Evolutionary conservation across 169 alveolate genomes (phyloP), one percentile per base, ranked within the genome.

Genomic region (Perkinsus olseni): DNA sequence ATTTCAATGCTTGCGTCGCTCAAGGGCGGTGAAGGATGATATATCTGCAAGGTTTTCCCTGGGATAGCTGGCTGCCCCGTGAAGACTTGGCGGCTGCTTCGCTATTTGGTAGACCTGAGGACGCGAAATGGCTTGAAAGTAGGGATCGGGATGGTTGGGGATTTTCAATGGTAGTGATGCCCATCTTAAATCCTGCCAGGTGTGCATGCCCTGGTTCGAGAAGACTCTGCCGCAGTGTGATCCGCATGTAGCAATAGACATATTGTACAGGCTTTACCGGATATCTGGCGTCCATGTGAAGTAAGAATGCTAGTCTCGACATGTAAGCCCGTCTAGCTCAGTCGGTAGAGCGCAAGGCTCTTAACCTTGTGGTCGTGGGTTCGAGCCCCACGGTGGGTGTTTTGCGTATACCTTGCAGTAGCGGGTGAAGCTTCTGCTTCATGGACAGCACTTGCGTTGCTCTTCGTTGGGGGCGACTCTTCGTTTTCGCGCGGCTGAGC

Each of bases 261-360:
- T 62, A 13, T 24, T 62, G 8, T 62, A 62, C 34, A 62, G 82
- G 82, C 82, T 62, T 3, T 62, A 62, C 82, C 82, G 82, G 1
- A 62, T 62, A 62, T 21, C 82, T 0, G 82, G 82, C 34, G 82
- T 62, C 0, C 82, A 62, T 62, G 82, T 62, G 82, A 62, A 62
- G 82, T 62, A 62, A 62, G 62, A 45, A 45, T 6, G 62, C 24
- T 45, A 17, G 62, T 45, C 62, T 45, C n/a, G n/a, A n/a, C n/a
- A n/a, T n/a, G n/a, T n/a, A n/a, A 96, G 98, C 99, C 99, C 98
- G 98, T 98, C 98, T 98, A 98, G 99, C 99, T 98, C 99, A 98
- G 99, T 98, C 98, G 99, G 99, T 98, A 98, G 99, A 98, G 99
- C 99, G 99, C 99, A 97, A 97, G 99, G 97, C 99, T 98, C 99